These are phyloP conservation scores for Salinomyces thailandicus DNA, from an alignment of 2,329 filamentous ascomycete genomes.

Conservation along the genomic window DNA sequence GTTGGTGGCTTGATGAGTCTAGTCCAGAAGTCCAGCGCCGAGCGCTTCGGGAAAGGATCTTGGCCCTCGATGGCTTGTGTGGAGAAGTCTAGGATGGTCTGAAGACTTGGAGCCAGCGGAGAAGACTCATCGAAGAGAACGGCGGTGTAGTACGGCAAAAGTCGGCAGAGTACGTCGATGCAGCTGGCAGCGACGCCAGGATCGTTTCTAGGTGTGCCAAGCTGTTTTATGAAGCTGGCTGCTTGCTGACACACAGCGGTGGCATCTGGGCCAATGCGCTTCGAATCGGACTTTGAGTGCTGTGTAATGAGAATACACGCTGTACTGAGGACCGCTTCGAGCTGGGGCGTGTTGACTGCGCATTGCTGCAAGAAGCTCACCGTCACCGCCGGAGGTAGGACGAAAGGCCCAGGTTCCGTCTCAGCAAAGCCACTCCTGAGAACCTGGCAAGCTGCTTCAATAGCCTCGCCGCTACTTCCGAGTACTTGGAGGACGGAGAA, in stretches of 20 bases:
- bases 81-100: conserved; percentile 61
- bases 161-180: conserved; percentile 59
- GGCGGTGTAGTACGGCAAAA: conserved; percentile 51
- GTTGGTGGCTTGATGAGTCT: conserved; percentile 33
- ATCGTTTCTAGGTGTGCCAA: conserved; percentile 55
- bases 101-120: conserved; percentile 40
- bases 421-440: conserved; percentile 68
- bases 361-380: conserved; percentile 47
- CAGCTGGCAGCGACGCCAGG: conserved; percentile 62
- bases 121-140: conserved; percentile 44
- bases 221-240: conserved; percentile 48
- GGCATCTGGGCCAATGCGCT: conserved; percentile 40
- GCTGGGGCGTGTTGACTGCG: conserved; percentile 52
- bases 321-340: conserved; percentile 60
- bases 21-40: conserved; percentile 68
- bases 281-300: conserved; percentile 29
- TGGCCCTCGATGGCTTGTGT: conserved; percentile 58
- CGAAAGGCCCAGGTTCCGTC: conserved; percentile 62
- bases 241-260: conserved; percentile 51
- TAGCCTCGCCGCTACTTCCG: conserved; percentile 52
- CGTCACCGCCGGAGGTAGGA: conserved; percentile 57
- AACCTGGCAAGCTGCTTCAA: conserved; percentile 61
- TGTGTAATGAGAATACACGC: conserved; percentile 54
- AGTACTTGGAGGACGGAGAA: conserved; percentile 46
- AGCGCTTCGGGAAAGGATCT: conserved; percentile 65